Evolutionary conservation across 208 protist genomes (phyloP).

Genomic region (Wallacemonas sp.): DNA sequence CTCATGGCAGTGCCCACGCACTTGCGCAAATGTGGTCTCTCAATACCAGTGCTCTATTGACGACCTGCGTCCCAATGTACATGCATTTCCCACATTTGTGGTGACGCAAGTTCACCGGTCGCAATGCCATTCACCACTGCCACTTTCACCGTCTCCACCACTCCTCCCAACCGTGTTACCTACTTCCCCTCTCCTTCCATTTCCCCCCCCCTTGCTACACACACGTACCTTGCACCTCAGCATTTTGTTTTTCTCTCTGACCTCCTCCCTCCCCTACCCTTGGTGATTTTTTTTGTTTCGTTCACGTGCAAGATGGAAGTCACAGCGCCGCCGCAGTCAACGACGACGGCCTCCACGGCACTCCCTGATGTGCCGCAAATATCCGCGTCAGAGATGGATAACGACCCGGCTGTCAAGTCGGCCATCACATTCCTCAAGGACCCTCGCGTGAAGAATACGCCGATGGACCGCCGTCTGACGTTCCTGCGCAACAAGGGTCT

Average conservation of each 20-base stretch:
- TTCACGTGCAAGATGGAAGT: no score
- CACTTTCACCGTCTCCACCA: no score
- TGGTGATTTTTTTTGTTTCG: no score
- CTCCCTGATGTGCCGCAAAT: conserved; percentile 25
- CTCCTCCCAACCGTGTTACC: no score
- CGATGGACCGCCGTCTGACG: conserved; percentile 55
- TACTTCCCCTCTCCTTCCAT: no score
- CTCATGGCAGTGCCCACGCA: not conserved
- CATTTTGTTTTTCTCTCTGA: no score
- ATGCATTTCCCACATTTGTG: conserved; percentile 1
- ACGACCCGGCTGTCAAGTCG: conserved; percentile 32
- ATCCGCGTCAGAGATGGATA: conserved; percentile 20
- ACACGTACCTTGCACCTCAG: no score
- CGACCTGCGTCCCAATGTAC: not conserved
- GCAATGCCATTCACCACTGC: no score
- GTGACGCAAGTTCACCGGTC: not conserved
- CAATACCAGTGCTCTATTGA: conserved; percentile 14
- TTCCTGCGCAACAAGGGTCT: conserved; percentile 83
- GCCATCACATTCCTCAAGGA: conserved; percentile 75
- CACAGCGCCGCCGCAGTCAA: not conserved
- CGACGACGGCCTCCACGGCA: not conserved
- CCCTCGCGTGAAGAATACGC: conserved; percentile 48
- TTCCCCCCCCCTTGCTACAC: no score
- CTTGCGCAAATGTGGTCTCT: no score
- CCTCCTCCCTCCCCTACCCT: no score